These are phyloP conservation scores for Globisporangium spinosum DNA, from an alignment of 352 stramenopile genomes.

Conservation along the genomic window DNA sequence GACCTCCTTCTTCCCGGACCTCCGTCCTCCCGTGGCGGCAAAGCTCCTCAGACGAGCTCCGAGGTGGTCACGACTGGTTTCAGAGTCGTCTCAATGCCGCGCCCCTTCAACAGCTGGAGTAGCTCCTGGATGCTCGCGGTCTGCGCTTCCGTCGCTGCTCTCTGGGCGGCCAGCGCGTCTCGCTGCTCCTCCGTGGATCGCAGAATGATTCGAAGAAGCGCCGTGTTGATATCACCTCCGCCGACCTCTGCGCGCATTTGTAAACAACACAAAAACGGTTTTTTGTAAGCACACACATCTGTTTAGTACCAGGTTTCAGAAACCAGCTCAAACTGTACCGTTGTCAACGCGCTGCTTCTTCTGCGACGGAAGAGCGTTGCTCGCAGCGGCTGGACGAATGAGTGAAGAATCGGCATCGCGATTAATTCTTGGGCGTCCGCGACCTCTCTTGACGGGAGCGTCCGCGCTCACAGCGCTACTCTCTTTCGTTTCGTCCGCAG, in stretches of 20 bases:
- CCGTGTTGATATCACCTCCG: not conserved
- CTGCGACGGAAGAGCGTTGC: not conserved
- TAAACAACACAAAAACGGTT: not conserved
- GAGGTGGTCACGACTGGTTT: not conserved
- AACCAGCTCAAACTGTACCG: not conserved
- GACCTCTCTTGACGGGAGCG: not conserved
- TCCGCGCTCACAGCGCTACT: not conserved
- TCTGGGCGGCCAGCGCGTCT: not conserved
- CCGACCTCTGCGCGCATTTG: not conserved
- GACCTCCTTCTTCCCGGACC: not conserved
- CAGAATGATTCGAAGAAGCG: not conserved
- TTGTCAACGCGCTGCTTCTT: not conserved
- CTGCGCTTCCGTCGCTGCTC: not conserved
- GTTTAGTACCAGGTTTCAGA: not conserved
- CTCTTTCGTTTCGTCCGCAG: not conserved
- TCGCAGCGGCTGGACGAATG: not conserved
- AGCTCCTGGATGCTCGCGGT: conserved; percentile 4
- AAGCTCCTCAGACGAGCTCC: not conserved
- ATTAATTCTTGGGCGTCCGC: not conserved
- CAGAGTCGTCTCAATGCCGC: not conserved
- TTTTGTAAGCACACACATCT: not conserved
- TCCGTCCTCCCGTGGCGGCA: too few relatives aligned
- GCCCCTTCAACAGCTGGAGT: not conserved
- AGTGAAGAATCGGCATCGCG: not conserved
- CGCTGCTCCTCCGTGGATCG: not conserved